Evolutionary conservation across 805 yeast genomes (phyloP).

Genomic region (Saturnispora gosingensis): DNA sequence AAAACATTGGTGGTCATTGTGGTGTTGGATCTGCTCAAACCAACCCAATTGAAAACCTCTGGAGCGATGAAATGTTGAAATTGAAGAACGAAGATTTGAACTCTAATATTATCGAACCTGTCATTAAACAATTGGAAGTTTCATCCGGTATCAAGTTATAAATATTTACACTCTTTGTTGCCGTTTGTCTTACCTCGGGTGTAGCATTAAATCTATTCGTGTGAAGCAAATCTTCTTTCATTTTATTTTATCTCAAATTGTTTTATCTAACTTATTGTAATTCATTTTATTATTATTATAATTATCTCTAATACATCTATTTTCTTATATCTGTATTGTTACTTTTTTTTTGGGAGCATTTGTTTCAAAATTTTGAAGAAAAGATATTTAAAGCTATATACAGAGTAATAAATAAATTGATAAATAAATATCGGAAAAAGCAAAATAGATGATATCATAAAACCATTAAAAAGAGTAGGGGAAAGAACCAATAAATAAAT

Average conservation of each 20-base stretch:
- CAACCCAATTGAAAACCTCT: conserved; percentile 50
- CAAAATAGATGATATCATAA: neutral
- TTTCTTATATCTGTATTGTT: neutral
- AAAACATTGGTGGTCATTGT: conserved; percentile 72
- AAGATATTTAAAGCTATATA: neutral
- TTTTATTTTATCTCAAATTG: neutral
- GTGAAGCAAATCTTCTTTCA: neutral
- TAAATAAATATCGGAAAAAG: neutral
- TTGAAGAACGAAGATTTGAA: conserved; percentile 58
- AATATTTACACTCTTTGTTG: conserved; percentile 6
- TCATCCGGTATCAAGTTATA: conserved; percentile 50
- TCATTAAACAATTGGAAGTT: conserved; percentile 53
- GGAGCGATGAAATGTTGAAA: conserved; percentile 77
- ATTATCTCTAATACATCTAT: neutral
- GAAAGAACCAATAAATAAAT: neutral
- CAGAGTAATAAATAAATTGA: neutral
- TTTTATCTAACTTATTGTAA: neutral
- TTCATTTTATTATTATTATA: neutral
- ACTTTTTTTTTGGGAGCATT: too few relatives aligned
- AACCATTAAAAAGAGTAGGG: neutral
- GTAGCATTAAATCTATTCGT: too few relatives aligned
- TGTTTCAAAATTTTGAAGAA: neutral
- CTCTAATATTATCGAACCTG: conserved; percentile 56
- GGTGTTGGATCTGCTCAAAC: conserved; percentile 63
- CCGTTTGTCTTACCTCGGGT: neutral